phyloP scores from a whole-genome alignment of 169 alveolate species.

The Plasmodium ovale region DNA sequence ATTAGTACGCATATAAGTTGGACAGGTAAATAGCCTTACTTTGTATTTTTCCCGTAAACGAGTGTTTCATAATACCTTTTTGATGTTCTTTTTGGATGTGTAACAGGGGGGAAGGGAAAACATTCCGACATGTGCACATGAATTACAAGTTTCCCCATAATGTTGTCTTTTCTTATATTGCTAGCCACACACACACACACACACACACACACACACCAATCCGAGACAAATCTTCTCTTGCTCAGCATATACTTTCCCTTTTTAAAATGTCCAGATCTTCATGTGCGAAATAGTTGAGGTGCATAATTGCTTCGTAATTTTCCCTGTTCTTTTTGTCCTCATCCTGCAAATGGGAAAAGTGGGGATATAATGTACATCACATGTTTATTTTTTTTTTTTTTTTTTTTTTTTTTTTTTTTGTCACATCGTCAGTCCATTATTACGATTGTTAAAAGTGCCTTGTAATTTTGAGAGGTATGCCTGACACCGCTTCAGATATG shows the following conservation, averaged over 20 bases:
- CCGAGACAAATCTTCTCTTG: not conserved
- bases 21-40: too few species aligned
- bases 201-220: not conserved
- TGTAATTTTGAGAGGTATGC: too few species aligned
- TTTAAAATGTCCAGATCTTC: conserved; percentile 61
- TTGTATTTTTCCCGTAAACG: too few species aligned
- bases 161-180: not conserved
- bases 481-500: too few species aligned
- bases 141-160: too few species aligned
- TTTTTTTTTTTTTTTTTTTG: not conserved
- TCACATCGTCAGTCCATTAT: too few species aligned
- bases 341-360: conserved; percentile 16
- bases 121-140: too few species aligned
- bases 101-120: too few species aligned
- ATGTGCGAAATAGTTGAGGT: conserved; percentile 55
- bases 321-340: conserved; percentile 33
- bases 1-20: too few species aligned
- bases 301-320: conserved; percentile 61
- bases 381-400: not conserved
- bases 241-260: conserved; percentile 34
- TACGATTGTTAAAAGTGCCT: too few species aligned
- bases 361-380: not conserved
- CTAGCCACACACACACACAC: not conserved
- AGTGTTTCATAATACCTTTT: too few species aligned
- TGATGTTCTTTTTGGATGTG: too few species aligned